A percentile compares a stretch with the other conserved stretches of the same genome.
Conservation (phyloP, 345 rosid species). For the Melastoma malabathricum region DNA sequence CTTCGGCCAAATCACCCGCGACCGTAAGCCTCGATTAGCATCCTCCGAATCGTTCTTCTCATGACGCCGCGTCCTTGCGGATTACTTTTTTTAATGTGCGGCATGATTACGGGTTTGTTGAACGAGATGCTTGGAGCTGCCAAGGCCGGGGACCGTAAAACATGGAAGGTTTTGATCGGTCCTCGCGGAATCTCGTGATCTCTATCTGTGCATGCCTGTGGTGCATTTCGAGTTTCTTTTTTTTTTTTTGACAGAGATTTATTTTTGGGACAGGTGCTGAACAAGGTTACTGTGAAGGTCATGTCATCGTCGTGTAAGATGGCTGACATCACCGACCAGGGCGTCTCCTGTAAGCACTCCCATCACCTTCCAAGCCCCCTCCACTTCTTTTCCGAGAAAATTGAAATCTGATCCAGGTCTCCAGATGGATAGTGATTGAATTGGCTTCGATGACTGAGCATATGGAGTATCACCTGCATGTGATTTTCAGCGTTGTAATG, state of each 20-base stretch:
- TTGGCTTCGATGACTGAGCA: too few relatives aligned
- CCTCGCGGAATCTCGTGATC: background rate
- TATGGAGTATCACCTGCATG: too few relatives aligned
- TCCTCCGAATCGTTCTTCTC: background rate
- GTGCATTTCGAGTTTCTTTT: too few relatives aligned
- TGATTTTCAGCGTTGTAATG: too few relatives aligned
- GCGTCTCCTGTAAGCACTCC: slow-evolving; percentile 66
- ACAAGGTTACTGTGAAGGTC: slow-evolving; percentile 78
- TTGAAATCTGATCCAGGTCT: too few relatives aligned
- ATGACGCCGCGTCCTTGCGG: background rate
- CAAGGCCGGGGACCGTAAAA: slow-evolving; percentile 46
- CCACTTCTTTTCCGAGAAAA: background rate
- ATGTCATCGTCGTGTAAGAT: slow-evolving; percentile 83
- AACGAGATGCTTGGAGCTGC: slow-evolving; percentile 80
- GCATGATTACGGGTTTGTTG: slow-evolving; percentile 37
- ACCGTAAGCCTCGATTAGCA: slow-evolving; percentile 31
- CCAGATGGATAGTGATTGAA: too few relatives aligned
- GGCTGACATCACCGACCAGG: slow-evolving; percentile 94
- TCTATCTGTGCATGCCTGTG: too few relatives aligned
- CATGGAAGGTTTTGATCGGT: slow-evolving; percentile 53
- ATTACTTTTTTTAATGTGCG: too few relatives aligned
- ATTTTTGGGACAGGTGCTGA: slow-evolving; percentile 39
- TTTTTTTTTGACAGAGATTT: too few relatives aligned
- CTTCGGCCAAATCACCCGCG: slow-evolving; percentile 69
- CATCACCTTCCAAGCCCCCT: background rate